Conservation (phyloP, 306 rosid genomes). For the Lathyrus aphaca region DNA sequence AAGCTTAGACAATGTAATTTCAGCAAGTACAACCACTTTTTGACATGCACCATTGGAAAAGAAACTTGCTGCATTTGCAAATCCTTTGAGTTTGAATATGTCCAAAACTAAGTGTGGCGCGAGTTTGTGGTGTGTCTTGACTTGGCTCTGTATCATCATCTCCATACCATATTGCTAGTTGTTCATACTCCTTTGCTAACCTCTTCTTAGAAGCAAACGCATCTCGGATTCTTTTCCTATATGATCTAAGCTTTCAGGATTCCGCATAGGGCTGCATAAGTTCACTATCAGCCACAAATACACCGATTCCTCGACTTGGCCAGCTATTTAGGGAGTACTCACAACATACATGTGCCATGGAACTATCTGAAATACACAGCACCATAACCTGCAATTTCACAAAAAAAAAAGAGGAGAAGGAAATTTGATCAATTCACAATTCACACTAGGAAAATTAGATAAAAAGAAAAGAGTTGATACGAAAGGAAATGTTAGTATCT, state of each 20-base stretch:
- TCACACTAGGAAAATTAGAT: no score
- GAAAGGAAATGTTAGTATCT: no score
- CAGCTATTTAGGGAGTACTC: slow-evolving; percentile 28
- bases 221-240: no score
- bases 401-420: no score
- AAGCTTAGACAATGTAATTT: slow-evolving; percentile 18
- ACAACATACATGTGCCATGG: slow-evolving; percentile 34
- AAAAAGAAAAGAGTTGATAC: no score
- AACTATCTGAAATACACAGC: slow-evolving; percentile 41
- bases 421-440: no score
- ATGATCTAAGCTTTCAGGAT: slow-evolving; percentile 70
- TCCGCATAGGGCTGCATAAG: slow-evolving; percentile 62
- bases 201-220: slow-evolving; percentile 74
- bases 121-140: slow-evolving; percentile 26
- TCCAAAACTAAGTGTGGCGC: slow-evolving; percentile 39
- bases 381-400: no score
- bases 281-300: slow-evolving; percentile 53
- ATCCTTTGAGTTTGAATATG: slow-evolving; percentile 26
- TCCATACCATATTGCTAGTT: slow-evolving; percentile 85
- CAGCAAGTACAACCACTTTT: slow-evolving; percentile 17
- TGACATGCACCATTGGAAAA: slow-evolving; percentile 21
- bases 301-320: slow-evolving; percentile 42
- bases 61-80: slow-evolving; percentile 43
- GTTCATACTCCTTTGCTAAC: slow-evolving; percentile 79
- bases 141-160: slow-evolving; percentile 49